Evolutionary conservation across 768 basidiomycete genomes (phyloP).

Genomic region (Tricholoma terreum): DNA sequence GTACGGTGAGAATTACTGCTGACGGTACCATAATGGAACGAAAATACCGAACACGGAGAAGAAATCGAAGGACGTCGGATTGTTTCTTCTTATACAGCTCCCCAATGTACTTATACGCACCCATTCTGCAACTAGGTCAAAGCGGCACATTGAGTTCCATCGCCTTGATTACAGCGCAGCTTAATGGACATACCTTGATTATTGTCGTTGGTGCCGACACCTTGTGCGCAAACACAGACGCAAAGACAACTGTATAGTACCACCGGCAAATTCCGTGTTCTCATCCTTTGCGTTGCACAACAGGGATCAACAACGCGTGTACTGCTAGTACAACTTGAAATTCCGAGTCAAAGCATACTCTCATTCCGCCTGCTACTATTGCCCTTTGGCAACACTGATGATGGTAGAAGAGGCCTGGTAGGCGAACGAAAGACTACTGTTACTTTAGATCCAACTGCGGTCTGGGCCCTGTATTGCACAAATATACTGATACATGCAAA

Average conservation of each 20-base stretch:
- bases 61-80: constrained; percentile 95
- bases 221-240: constrained; percentile 28
- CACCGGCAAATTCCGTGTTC: constrained; percentile 31
- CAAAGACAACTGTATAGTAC: constrained; percentile 39
- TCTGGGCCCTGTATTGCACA: too few species aligned
- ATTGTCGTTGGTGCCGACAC: constrained; percentile 33
- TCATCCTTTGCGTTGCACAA: too few species aligned
- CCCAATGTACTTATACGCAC: constrained; percentile 94
- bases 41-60: constrained; percentile 89
- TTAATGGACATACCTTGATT: constrained; percentile 31
- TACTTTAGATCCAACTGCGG: too few species aligned
- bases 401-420: too few species aligned
- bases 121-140: constrained; percentile 61
- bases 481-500: neutral
- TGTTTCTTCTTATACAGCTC: constrained; percentile 99
- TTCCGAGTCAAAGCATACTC: too few species aligned
- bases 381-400: too few species aligned
- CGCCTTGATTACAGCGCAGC: constrained; percentile 9
- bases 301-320: too few species aligned
- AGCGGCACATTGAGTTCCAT: neutral
- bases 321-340: too few species aligned
- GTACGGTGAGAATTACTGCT: neutral
- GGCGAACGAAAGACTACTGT: too few species aligned
- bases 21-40: neutral
- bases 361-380: too few species aligned